Conservation (phyloP, 768 basidiomycete species). For the Termitomyces sp. region DNA sequence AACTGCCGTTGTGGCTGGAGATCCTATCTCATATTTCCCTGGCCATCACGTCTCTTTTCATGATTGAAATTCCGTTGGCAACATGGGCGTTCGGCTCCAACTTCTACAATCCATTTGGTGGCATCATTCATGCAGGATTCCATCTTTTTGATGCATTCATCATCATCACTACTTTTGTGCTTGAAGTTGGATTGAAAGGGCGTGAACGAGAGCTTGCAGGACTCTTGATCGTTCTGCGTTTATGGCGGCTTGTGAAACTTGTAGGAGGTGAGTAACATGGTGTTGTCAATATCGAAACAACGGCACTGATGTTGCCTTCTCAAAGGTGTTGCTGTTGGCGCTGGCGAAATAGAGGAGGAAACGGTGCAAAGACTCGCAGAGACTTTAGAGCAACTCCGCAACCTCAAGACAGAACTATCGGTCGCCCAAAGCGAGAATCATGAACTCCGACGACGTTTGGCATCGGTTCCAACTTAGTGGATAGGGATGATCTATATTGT, state of each 20-base stretch:
- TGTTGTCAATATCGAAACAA: neutral
- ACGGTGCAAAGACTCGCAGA: slow-evolving; percentile 40
- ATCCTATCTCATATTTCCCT: slow-evolving; percentile 58
- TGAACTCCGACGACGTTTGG: slow-evolving; percentile 37
- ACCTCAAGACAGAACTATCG: slow-evolving; percentile 35
- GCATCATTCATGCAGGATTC: slow-evolving; percentile 47
- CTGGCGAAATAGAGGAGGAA: slow-evolving; percentile 64
- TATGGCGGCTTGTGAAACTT: slow-evolving; percentile 79
- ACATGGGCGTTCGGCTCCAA: slow-evolving; percentile 60
- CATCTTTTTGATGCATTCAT: slow-evolving; percentile 72
- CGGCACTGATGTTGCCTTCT: slow-evolving; percentile 1
- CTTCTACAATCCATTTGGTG: slow-evolving; percentile 59
- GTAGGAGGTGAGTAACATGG: slow-evolving; percentile 35
- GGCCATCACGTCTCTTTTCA: slow-evolving; percentile 64
- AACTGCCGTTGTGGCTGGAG: slow-evolving; percentile 56
- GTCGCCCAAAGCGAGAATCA: slow-evolving; percentile 48
- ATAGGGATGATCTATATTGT: neutral
- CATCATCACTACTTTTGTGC: slow-evolving; percentile 65
- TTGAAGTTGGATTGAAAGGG: slow-evolving; percentile 67
- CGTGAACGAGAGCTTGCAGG: slow-evolving; percentile 65
- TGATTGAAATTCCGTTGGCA: slow-evolving; percentile 70
- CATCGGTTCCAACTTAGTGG: neutral
- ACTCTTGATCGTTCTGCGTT: slow-evolving; percentile 65
- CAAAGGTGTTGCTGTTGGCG: slow-evolving; percentile 69
- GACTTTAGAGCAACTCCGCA: slow-evolving; percentile 42